Percentiles rank a stretch among this genome's conserved stretches.
phyloP scores from a whole-genome alignment of 2,329 filamentous ascomycete species.

The Plenodomus lindquistii region DNA sequence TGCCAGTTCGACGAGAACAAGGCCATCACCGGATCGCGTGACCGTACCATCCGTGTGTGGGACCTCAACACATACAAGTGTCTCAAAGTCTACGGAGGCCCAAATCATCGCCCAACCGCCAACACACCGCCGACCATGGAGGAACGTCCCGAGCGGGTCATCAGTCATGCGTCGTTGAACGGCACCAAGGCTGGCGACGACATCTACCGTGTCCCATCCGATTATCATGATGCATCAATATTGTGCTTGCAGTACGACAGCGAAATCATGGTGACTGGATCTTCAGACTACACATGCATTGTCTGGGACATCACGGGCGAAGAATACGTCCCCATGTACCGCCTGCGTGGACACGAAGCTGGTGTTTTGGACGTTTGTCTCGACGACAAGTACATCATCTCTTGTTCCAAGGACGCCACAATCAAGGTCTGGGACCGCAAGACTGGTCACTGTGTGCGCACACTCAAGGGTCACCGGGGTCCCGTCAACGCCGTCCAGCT shows the following conservation, averaged over 20 bases:
- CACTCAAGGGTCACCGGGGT: conserved; percentile 81
- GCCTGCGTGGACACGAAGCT: conserved; percentile 77
- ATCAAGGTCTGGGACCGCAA: conserved; percentile 94
- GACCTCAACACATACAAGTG: conserved; percentile 89
- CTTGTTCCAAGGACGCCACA: conserved; percentile 92
- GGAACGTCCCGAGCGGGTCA: conserved; percentile 49
- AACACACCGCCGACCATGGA: conserved; percentile 53
- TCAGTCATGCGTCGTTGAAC: conserved; percentile 52
- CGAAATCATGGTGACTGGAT: conserved; percentile 90
- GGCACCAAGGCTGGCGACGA: conserved; percentile 51
- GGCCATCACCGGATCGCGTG: conserved; percentile 94
- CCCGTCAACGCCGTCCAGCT: conserved; percentile 97
- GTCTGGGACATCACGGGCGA: conserved; percentile 86
- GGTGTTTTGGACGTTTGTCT: conserved; percentile 94
- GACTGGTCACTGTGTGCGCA: conserved; percentile 74
- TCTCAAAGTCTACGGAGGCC: conserved; percentile 79
- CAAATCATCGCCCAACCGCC: conserved; percentile 60
- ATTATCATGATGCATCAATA: conserved; percentile 88
- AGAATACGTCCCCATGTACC: conserved; percentile 65
- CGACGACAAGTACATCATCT: conserved; percentile 89
- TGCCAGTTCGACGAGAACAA: conserved; percentile 98
- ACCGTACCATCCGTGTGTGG: conserved; percentile 95
- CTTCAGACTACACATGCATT: conserved; percentile 88
- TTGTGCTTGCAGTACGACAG: conserved; percentile 95
- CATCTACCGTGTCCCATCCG: conserved; percentile 51